Percentiles rank a stretch among this genome's conserved stretches.
Evolutionary conservation across 139 green algal genomes (phyloP).

Genomic region (Spirogloea muscicola): DNA sequence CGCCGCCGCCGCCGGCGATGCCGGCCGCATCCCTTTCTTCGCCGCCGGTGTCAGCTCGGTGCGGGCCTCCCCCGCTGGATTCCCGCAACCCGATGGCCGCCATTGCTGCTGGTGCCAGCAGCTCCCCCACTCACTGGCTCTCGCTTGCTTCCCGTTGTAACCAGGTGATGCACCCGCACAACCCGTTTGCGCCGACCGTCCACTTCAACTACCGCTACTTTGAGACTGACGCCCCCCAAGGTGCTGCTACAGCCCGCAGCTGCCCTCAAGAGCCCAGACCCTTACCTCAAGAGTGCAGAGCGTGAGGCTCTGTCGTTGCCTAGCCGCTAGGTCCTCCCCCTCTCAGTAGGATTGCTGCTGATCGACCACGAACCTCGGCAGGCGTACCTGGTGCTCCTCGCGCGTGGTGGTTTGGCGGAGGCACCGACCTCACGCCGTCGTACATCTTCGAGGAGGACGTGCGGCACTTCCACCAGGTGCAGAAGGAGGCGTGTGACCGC

Average conservation of each 20-base stretch:
- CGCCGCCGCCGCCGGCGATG: not conserved
- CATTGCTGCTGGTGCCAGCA: too few species aligned
- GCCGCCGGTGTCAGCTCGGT: conserved; percentile 88
- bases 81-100: not conserved
- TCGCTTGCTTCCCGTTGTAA: not conserved
- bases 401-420: conserved; percentile 98
- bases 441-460: conserved; percentile 94
- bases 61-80: not conserved
- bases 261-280: too few species aligned
- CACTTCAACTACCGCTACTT: conserved; percentile 99
- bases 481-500: conserved; percentile 76
- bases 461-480: conserved; percentile 88
- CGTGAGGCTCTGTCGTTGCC: too few species aligned
- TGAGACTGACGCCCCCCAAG: conserved; percentile 93
- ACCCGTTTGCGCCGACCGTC: conserved; percentile 95
- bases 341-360: too few species aligned
- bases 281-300: too few species aligned
- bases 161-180: conserved; percentile 91
- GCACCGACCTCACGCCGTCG: conserved; percentile 95
- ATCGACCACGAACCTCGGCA: too few species aligned
- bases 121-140: not conserved
- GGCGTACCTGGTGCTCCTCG: conserved; percentile 46
- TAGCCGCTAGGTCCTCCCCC: too few species aligned
- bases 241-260: too few species aligned
- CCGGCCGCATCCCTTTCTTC: conserved; percentile 92